These are phyloP conservation scores for Rhazya stricta DNA, from an alignment of 257 asterid genomes.

Conservation along the genomic window DNA sequence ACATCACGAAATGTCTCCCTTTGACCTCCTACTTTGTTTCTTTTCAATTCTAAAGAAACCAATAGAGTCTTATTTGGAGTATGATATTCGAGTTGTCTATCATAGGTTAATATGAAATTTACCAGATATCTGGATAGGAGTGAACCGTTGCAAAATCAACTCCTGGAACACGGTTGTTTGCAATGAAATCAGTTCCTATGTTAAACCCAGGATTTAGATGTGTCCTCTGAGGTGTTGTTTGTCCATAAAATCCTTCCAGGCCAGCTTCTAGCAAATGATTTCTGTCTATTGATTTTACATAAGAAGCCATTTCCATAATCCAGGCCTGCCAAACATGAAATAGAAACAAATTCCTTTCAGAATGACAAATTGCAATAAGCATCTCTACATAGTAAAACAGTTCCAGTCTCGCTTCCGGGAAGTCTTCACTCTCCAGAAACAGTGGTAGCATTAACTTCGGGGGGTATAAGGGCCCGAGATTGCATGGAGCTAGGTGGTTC, in stretches of 20 bases:
- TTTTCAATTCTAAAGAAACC: no score
- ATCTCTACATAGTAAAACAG: background rate
- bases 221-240: slow-evolving; percentile 48
- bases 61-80: background rate
- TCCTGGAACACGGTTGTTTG: slow-evolving; percentile 57
- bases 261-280: slow-evolving; percentile 82
- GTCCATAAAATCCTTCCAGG: slow-evolving; percentile 85
- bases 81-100: background rate
- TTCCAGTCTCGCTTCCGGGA: background rate
- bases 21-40: no score
- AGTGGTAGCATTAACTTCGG: background rate
- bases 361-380: no score
- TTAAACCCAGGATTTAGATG: slow-evolving; percentile 46
- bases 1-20: no score
- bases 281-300: slow-evolving; percentile 73
- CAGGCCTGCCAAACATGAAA: slow-evolving; percentile 45
- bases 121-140: slow-evolving; percentile 92
- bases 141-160: slow-evolving; percentile 89
- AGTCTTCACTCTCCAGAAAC: background rate
- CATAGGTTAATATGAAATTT: slow-evolving; percentile 4
- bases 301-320: slow-evolving; percentile 80
- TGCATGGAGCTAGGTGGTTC: background rate
- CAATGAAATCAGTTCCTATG: slow-evolving; percentile 77
- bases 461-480: background rate
- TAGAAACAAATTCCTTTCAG: background rate